These are phyloP conservation scores for Blepharisma stoltei DNA, from an alignment of 73 alveolate species.

Conservation along the genomic window DNA sequence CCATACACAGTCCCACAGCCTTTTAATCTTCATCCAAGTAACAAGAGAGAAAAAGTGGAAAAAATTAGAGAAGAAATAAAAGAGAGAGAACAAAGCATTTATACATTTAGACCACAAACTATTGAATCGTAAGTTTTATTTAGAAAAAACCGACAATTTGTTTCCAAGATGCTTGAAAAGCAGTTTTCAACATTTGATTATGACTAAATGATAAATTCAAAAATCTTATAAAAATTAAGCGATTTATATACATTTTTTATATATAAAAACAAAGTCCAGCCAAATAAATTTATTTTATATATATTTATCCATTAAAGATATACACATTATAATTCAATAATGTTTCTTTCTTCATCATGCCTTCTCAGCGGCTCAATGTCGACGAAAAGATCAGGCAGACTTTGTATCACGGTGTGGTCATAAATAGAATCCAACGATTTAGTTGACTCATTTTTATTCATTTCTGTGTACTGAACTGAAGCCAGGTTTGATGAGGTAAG, in stretches of 20 bases:
- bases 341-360: neutral
- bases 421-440: neutral
- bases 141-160: conserved; percentile 14
- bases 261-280: neutral
- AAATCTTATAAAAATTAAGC: neutral
- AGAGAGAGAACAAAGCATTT: neutral
- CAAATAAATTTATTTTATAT: neutral
- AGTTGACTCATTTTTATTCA: neutral
- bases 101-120: conserved; percentile 7
- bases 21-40: conserved; percentile 13
- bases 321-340: neutral
- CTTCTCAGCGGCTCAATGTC: neutral
- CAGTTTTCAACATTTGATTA: conserved; percentile 10
- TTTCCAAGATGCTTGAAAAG: conserved; percentile 16
- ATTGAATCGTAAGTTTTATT: neutral
- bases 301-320: too few relatives aligned
- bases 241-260: neutral
- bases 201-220: neutral
- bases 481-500: neutral
- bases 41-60: neutral
- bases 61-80: neutral
- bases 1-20: conserved; percentile 9
- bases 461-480: neutral
- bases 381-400: neutral
- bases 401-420: neutral